Conservation (phyloP, 805 yeast genomes). For the baker's yeast (Saccharomyces cerevisiae) region DNA sequence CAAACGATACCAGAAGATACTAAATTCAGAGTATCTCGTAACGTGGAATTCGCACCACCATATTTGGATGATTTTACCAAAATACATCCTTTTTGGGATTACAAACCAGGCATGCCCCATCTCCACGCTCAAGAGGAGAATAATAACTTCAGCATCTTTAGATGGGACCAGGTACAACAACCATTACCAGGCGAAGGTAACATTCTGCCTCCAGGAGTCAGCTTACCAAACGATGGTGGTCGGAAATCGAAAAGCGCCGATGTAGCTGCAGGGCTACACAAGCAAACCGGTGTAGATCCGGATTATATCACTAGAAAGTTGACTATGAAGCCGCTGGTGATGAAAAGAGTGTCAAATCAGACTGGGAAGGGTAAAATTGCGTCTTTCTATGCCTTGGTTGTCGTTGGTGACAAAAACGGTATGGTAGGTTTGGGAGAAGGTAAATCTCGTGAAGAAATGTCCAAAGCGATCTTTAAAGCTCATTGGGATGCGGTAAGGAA, state of each 20-base stretch:
- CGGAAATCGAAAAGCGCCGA: constrained; percentile 17
- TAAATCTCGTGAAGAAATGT: constrained; percentile 68
- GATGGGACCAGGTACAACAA: constrained; percentile 19
- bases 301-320: constrained; percentile 49
- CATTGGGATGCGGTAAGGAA: constrained; percentile 91
- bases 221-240: constrained; percentile 12
- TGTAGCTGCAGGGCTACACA: constrained; percentile 47
- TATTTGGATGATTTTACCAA: constrained; percentile 62
- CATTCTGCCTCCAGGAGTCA: constrained; percentile 18
- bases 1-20: constrained; percentile 61
- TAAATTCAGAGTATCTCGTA: constrained; percentile 35
- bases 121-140: constrained; percentile 16
- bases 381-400: constrained; percentile 72
- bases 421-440: constrained; percentile 95
- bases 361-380: constrained; percentile 87
- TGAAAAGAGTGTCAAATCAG: constrained; percentile 81
- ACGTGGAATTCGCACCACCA: constrained; percentile 58
- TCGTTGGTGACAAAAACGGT: constrained; percentile 89
- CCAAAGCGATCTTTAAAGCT: constrained; percentile 72
- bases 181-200: constrained; percentile 18
- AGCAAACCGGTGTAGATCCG: constrained; percentile 59
- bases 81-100: constrained; percentile 72
- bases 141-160: constrained; percentile 12
- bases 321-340: constrained; percentile 55
- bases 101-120: constrained; percentile 27